A percentile compares a stretch with the other conserved stretches of the same genome.
Evolutionary conservation across 2,329 filamentous ascomycete genomes (phyloP).

Genomic region (Esteya vermicola): DNA sequence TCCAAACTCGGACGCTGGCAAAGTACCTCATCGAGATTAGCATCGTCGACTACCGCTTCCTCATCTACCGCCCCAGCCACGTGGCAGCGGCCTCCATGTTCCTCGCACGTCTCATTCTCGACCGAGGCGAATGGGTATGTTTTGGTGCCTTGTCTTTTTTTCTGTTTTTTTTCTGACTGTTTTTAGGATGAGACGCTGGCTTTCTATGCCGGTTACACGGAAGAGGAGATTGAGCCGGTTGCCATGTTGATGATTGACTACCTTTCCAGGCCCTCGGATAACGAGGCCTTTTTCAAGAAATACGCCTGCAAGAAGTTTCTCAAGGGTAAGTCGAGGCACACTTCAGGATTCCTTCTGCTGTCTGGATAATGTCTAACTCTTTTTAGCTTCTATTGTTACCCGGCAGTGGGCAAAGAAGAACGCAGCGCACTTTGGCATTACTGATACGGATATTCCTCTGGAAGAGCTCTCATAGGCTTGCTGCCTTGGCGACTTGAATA

Average conservation of each 20-base stretch:
- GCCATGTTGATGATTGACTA: conserved; percentile 95
- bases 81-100: conserved; percentile 93
- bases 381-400: conserved; percentile 71
- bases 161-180: not conserved
- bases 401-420: conserved; percentile 89
- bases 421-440: conserved; percentile 39
- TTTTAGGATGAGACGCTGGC: conserved; percentile 52
- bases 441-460: conserved; percentile 31
- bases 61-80: conserved; percentile 77
- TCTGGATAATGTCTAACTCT: too few species aligned
- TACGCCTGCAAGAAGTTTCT: conserved; percentile 99
- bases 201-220: conserved; percentile 86
- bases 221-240: conserved; percentile 85
- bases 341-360: too few species aligned
- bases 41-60: conserved; percentile 86
- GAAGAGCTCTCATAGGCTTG: conserved; percentile 26
- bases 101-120: conserved; percentile 75
- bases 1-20: conserved; percentile 88
- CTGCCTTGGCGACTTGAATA: too few species aligned
- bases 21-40: conserved; percentile 98
- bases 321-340: conserved; percentile 58
- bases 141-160: not conserved
- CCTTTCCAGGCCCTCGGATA: conserved; percentile 73
- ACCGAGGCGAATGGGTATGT: conserved; percentile 79
- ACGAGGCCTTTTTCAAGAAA: conserved; percentile 99